These are phyloP conservation scores for Kodamaea suecica DNA, from an alignment of 1,139 yeast species.

Conservation along the genomic window DNA sequence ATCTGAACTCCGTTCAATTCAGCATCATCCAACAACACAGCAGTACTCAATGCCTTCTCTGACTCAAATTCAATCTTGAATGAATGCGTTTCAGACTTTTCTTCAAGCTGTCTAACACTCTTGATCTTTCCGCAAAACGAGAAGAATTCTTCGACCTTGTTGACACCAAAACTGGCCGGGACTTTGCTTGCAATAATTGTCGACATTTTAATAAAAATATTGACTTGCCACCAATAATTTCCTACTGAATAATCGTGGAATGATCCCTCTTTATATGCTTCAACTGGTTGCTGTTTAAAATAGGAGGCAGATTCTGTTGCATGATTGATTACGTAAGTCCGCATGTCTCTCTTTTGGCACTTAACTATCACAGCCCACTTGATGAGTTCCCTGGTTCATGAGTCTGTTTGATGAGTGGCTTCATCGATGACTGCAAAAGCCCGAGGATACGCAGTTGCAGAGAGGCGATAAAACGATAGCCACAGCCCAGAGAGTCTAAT, in stretches of 20 bases:
- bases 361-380: neutral
- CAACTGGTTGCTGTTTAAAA: too few species aligned
- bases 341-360: neutral
- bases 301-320: too few species aligned
- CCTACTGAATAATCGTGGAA: too few species aligned
- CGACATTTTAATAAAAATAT: too few species aligned
- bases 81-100: conserved; percentile 26
- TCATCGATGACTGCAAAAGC: too few species aligned
- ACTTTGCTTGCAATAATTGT: conserved; percentile 59
- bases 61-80: conserved; percentile 55
- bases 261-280: too few species aligned
- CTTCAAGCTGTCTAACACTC: conserved; percentile 35
- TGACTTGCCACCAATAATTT: too few species aligned
- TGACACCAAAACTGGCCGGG: conserved; percentile 50
- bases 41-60: conserved; percentile 68
- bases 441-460: too few species aligned
- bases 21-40: conserved; percentile 68
- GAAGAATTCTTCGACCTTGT: conserved; percentile 65
- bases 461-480: too few species aligned
- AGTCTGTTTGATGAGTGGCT: too few species aligned
- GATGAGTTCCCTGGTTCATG: too few species aligned
- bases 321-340: neutral
- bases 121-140: conserved; percentile 73
- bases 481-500: too few species aligned
- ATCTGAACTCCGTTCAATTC: conserved; percentile 62